Base-by-base conservation (phyloP, 257 asterid species). In the Solanum lycopersicoides region DNA sequence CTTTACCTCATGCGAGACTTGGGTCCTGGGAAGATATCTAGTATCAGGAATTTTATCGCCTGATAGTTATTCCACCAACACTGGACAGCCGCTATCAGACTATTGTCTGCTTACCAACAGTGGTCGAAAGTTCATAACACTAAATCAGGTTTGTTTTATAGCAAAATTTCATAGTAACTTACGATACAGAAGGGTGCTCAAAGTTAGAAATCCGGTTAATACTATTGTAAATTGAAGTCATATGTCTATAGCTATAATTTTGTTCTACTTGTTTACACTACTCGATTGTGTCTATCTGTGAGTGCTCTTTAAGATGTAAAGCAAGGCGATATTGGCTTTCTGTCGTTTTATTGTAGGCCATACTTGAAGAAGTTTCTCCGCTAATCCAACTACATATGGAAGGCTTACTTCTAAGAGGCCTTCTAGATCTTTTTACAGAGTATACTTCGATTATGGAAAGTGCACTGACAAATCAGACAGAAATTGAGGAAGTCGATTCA, bases 61-160 rank as follows among this genome's bases (percentile, higher is more conserved):
- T 69, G 90, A 87, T 84, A 90, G 76, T 72, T 42, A 65, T 47
- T 73, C n/a, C 53, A 82, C 83, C 28, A 84, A 56, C 28, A 30
- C 83, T 34, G 90, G 92, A 83, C 92, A 90, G 75, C 35, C 35
- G 35, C 91, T 87, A 42, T 93, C 92, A 1, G 95, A 94, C 20
- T 93, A 92, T 83, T 90, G 93, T 86, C 90, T 92, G 85, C 97
- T 95, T 53, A 87, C 97, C 12, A 90, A 88, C 91, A 95, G 98
- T 83, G 98, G 97, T 84, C 89, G 95, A 83, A 95, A 95, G 84
- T 92, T 95, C 77, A 84, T 94, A 35, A 94, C 94, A 18, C 82
- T 95, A n/a, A 89, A 92, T 84, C 98, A 94, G 98, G 98, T 95
- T 86, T 47, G 93, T 83, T 68, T 41, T 1, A 7, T 41, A 76